Base-by-base conservation (phyloP, 2,329 filamentous ascomycete genomes). In the Emmonsiellopsis sp. region DNA sequence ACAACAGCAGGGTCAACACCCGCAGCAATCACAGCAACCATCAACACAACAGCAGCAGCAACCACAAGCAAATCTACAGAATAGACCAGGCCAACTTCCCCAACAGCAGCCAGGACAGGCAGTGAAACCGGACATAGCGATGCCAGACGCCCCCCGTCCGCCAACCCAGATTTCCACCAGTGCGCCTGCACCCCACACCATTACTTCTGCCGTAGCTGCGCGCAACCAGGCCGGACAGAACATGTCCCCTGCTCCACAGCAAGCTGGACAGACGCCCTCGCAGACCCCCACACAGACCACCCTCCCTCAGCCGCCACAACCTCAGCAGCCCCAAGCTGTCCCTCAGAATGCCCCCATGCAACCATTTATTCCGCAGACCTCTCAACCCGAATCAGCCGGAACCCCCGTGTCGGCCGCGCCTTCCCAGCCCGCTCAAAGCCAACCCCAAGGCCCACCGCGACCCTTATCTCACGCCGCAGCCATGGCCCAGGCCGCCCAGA, bases 201-300 rank as follows among this genome's bases (percentile, higher is more conserved):
- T 77, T 42, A 76, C 72, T 55, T 75, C 74, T 50, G 75, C 75
- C 7, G 70, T 77, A 20, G 72, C 73, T 31, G 72, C 72, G 15
- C 65, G 72, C 43, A 69, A 65, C 40, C 71, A 73, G 54, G 68
- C 67, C 34, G 65, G 65, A 13, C 67, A 69, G 54, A 62, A 64
- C 8, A 67, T 68, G 63, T 71, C 69, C 16, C 67, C 70, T 30
- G 62, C 67, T 11, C 64, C 63, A 30, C 63, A 65, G 13, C 67
- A 70, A 43, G 59, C 62, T 34, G 65, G 64, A 7, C 68, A 70
- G 48, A 60, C 66, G 20, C 52, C 62, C n/a, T 49, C 61, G n/a
- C 63, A 66, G 48, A 64, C 63, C n/a, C 56, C 65, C 35, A 63
- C 62, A n/a, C 56, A 30, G 32, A 61, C 65, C 15, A 59, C 63